Base-by-base conservation (phyloP, 2,329 filamentous ascomycete genomes). In the Kalaharituber pfeilii region DNA sequence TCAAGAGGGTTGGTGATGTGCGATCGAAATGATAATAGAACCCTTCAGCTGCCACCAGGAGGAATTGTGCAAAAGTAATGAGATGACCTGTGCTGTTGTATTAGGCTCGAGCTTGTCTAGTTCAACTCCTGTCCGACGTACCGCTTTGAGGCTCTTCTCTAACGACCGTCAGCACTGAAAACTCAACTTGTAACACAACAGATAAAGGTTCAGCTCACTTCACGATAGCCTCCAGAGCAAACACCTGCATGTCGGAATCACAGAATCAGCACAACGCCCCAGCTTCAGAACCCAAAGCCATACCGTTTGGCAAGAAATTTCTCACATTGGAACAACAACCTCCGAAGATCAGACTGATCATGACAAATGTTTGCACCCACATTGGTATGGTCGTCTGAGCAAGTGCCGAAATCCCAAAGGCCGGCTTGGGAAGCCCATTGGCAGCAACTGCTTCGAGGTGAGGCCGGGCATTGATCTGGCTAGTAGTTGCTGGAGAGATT, bases 321-420 rank as follows among this genome's bases (percentile, higher is more conserved):
- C 79, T 69, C 72, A 88, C 88, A 75, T 94, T 94, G 30, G 86
- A 86, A 70, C 88, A 94, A 67, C 87, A 94, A 27, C 91, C 91
- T 51, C 91, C 91, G 68, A 98, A 95, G 56, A 98, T 96, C 61
- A 96, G 76, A 51, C 75, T 75, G 55, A 89, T 75, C 76, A 93
- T 93, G 55, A 75, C 72, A 22, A 74, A 72, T 47, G 81, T 72
- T 55, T 77, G 75, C 33, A 84, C 68, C 75, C 77, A 81, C 67
- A 75, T 74, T 28, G 78, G 76, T 56, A 82, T 51, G 11, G 62
- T 61, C 28, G 56, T 59, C 30, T 64, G 62, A 1, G 57, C 54
- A 11, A 61, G 55, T 29, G 57, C 56, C 28, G 55, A 53, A 30
- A 55, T 58, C 50, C 47, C 54, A 49, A 30, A 54, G 13, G 42